phyloP scores from a whole-genome alignment of 2,329 filamentous ascomycete genomes.

The Arthrinium phaeospermum region DNA sequence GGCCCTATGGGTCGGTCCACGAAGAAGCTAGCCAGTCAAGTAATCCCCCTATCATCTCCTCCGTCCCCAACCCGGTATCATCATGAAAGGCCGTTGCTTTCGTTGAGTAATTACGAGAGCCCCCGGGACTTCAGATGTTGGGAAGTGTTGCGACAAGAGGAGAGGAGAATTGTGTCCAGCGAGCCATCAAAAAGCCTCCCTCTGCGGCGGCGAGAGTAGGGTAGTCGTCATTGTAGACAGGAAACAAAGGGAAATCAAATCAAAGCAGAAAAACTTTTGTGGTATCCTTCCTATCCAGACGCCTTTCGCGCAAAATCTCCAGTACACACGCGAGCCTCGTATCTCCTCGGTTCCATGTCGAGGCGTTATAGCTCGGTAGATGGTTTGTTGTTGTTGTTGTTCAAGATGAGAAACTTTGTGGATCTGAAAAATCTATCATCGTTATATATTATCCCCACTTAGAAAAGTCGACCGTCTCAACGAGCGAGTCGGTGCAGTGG shows the following conservation, averaged over 20 bases:
- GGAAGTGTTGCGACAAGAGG: not conserved
- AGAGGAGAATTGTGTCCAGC: not conserved
- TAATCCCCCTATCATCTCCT: not conserved
- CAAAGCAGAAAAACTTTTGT: slow-evolving; percentile 41
- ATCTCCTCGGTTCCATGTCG: slow-evolving; percentile 37
- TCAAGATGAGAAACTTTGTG: not conserved
- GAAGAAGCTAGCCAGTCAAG: not conserved
- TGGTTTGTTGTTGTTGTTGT: not conserved
- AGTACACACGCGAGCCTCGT: not conserved
- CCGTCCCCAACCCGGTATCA: not conserved
- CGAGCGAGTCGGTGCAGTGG: slow-evolving; percentile 43
- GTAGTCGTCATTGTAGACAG: not conserved
- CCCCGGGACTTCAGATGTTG: not conserved
- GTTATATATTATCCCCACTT: slow-evolving; percentile 47
- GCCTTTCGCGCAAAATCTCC: slow-evolving; percentile 29
- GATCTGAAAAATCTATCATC: not conserved
- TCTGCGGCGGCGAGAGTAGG: not conserved
- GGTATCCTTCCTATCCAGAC: slow-evolving; percentile 45
- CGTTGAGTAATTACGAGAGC: too few species aligned
- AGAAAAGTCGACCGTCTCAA: slow-evolving; percentile 57
- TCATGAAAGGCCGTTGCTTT: not conserved
- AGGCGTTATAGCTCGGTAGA: slow-evolving; percentile 22
- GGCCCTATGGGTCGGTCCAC: not conserved
- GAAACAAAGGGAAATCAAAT: slow-evolving; percentile 28
- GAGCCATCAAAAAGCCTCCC: not conserved